Evolutionary conservation across 352 stramenopile genomes (phyloP), one percentile per base, ranked within the genome.

Genomic region (Phytopythium mirpurense): DNA sequence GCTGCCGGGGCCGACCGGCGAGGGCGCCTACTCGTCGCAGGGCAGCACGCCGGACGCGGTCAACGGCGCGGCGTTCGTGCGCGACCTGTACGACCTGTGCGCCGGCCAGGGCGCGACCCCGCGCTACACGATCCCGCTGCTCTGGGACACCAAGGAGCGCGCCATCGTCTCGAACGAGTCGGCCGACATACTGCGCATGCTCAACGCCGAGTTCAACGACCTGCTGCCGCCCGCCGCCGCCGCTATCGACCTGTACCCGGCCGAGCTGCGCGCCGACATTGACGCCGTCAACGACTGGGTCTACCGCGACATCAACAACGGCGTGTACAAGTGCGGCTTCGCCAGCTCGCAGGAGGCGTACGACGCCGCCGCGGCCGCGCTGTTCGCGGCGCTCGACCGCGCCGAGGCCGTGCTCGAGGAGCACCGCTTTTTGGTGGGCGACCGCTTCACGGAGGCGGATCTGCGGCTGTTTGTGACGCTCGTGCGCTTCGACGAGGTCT

Each of bases 111-210:
- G 72, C 35, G 67, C 79, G 38, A 85, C 88, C 65, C 79, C 78
- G 54, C 81, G 78, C 65, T 91, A 90, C 67, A 90, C 88, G 42
- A 90, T 96, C 36, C 93, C 93, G 14, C 73, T 98, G 38, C 51
- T 98, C 31, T 90, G 96, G 67, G 90, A 98, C 80, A 87, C 88
- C 62, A 73, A 88, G 63, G 82, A 74, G 57, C 80, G 90, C 52
- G 86, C 72, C 23, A 98, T 98, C 65, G 88, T 98, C 23, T 96
- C 83, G 50, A 98, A 98, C 72, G 93, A 98, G 63, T 96, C 84
- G 38, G 78, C 83, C 46, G 90, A 98, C 46, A 98, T 98, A 56
- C 86, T 98, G 60, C 79, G 88, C 58, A 95, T 98, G 66, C 79
- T 98, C 34, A 90, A 90, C 67, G 78, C 60, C 38, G 84, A 73